A percentile compares a stretch with the other conserved stretches of the same genome.
These are phyloP conservation scores for Leucogyrophana mollusca DNA, from an alignment of 768 basidiomycete species.

Conservation along the genomic window DNA sequence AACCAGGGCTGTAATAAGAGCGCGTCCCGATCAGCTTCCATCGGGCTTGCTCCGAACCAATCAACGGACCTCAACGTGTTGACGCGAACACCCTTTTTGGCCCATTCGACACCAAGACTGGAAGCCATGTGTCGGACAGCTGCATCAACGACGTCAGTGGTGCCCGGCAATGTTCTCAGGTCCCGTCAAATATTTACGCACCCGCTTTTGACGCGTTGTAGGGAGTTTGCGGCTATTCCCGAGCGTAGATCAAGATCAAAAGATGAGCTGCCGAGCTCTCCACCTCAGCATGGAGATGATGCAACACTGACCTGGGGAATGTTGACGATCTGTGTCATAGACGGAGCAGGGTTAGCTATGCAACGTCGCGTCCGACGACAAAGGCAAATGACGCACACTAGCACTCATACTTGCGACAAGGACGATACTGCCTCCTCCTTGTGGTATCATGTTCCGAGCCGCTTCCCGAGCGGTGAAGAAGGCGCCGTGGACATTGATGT, in stretches of 20 bases:
- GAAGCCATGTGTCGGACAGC: slow-evolving; percentile 94
- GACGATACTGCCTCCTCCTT: slow-evolving; percentile 76
- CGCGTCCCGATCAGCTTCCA: background rate
- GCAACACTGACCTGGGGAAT: slow-evolving; percentile 68
- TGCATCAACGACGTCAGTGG: slow-evolving; percentile 24
- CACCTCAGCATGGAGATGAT: background rate
- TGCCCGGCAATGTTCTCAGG: background rate
- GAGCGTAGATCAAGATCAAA: background rate
- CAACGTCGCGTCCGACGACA: slow-evolving; percentile 10
- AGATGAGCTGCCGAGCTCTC: background rate
- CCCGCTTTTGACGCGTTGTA: slow-evolving; percentile 97
- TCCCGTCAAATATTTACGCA: slow-evolving; percentile 24
- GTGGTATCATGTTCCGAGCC: slow-evolving; percentile 86
- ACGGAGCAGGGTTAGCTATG: slow-evolving; percentile 12
- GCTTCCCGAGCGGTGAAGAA: slow-evolving; percentile 98
- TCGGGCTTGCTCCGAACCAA: too few relatives aligned
- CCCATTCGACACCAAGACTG: slow-evolving; percentile 95
- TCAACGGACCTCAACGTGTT: slow-evolving; percentile 68
- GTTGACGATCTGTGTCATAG: slow-evolving; percentile 69
- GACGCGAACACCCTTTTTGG: slow-evolving; percentile 82
- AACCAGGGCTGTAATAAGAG: slow-evolving; percentile 66
- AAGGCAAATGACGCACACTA: slow-evolving; percentile 48
- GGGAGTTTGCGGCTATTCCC: slow-evolving; percentile 75
- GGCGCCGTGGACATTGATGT: slow-evolving; percentile 92
- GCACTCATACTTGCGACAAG: slow-evolving; percentile 92